Evolutionary conservation across 768 basidiomycete species (phyloP).

Genomic region (Tricholoma saponaceum): DNA sequence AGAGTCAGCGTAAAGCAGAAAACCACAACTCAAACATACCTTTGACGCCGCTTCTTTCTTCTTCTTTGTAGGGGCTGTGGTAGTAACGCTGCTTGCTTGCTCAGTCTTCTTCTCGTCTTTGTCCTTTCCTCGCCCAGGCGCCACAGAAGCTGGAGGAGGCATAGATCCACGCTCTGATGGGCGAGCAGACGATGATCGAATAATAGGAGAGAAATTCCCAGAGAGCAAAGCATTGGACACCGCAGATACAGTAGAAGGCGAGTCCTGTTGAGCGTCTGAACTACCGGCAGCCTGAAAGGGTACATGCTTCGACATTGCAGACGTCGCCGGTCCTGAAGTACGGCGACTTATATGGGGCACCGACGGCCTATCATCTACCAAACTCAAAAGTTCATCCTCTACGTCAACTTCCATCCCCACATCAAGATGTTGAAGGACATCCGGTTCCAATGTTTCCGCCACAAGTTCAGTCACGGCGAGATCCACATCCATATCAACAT

Average conservation of each 20-base stretch:
- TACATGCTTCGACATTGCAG: slow-evolving; percentile 6
- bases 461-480: slow-evolving; percentile 40
- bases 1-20: slow-evolving; percentile 6
- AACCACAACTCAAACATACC: slow-evolving; percentile 22
- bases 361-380: slow-evolving; percentile 51
- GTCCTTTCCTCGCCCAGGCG: slow-evolving; percentile 24
- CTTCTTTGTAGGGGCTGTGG: slow-evolving; percentile 26
- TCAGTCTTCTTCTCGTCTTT: slow-evolving; percentile 24
- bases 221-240: slow-evolving; percentile 10
- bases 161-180: slow-evolving; percentile 50
- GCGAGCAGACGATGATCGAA: slow-evolving; percentile 12
- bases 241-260: slow-evolving; percentile 9
- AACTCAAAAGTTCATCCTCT: slow-evolving; percentile 66
- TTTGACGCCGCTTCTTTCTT: slow-evolving; percentile 38
- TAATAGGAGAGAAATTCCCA: slow-evolving; percentile 5
- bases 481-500: slow-evolving; percentile 41
- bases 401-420: slow-evolving; percentile 39
- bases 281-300: neutral
- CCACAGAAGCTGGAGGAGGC: slow-evolving; percentile 44
- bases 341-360: slow-evolving; percentile 14
- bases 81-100: slow-evolving; percentile 14
- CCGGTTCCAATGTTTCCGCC: slow-evolving; percentile 32
- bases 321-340: slow-evolving; percentile 4
- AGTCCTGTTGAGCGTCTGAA: slow-evolving; percentile 4
- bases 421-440: slow-evolving; percentile 19